phyloP scores from a whole-genome alignment of 2,329 filamentous ascomycete genomes.

The Thielaviopsis punctulata region DNA sequence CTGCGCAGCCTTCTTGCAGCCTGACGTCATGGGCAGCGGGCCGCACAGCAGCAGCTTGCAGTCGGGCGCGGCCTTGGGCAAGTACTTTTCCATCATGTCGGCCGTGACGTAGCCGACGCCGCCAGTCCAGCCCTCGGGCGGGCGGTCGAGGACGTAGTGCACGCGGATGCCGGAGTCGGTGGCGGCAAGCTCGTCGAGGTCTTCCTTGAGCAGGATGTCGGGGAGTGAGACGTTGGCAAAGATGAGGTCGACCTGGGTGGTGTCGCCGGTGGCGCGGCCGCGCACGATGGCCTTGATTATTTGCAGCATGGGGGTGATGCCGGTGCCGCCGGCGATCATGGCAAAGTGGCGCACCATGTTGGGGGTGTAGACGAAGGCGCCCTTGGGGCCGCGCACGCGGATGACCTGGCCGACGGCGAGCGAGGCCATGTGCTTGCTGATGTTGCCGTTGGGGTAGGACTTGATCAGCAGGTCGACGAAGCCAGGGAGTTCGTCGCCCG shows the following conservation, averaged over 20 bases:
- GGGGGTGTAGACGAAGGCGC: slow-evolving; percentile 90
- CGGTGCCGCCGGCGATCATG: slow-evolving; percentile 95
- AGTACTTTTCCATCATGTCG: slow-evolving; percentile 78
- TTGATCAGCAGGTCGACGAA: slow-evolving; percentile 96
- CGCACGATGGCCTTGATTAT: slow-evolving; percentile 80
- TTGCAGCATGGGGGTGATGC: slow-evolving; percentile 97
- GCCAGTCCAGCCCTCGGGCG: slow-evolving; percentile 77
- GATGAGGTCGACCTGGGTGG: slow-evolving; percentile 80
- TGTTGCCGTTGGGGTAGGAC: slow-evolving; percentile 93
- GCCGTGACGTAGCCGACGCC: slow-evolving; percentile 88
- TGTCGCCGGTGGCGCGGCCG: slow-evolving; percentile 61
- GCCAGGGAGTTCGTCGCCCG: slow-evolving; percentile 73
- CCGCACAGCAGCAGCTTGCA: slow-evolving; percentile 92
- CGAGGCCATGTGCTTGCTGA: slow-evolving; percentile 78
- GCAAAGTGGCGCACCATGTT: slow-evolving; percentile 95
- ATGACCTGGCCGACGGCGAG: slow-evolving; percentile 73
- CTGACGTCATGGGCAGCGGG: slow-evolving; percentile 89
- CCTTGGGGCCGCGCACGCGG: slow-evolving; percentile 86
- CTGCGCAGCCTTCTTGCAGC: slow-evolving; percentile 91
- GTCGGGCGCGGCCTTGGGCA: slow-evolving; percentile 68
- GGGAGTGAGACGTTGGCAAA: slow-evolving; percentile 91
- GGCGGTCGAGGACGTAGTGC: slow-evolving; percentile 93
- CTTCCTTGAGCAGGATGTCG: slow-evolving; percentile 86
- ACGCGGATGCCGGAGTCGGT: slow-evolving; percentile 71
- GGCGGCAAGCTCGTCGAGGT: slow-evolving; percentile 61